Evolutionary conservation across 2,329 filamentous ascomycete species (phyloP).

Genomic region (Rhynchosporium agropyri): DNA sequence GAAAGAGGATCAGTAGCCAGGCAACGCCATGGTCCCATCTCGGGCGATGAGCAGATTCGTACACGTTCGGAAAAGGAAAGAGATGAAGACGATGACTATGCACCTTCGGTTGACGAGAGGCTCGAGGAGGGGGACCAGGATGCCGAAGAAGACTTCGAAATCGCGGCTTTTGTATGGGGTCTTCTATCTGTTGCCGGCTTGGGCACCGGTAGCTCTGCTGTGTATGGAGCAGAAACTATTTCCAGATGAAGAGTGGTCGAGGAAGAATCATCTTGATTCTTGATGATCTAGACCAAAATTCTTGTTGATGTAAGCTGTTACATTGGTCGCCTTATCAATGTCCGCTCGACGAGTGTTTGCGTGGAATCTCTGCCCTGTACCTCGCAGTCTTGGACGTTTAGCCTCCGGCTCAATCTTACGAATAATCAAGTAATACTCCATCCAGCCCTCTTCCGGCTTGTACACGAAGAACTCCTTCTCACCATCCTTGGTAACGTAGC

Average conservation of each 20-base stretch:
- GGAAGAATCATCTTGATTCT: not conserved
- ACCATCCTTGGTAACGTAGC: not conserved
- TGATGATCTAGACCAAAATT: not conserved
- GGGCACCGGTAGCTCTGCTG: constrained; percentile 49
- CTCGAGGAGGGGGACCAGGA: constrained; percentile 47
- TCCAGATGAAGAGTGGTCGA: constrained; percentile 17
- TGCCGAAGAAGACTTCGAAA: constrained; percentile 51
- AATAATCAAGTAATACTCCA: not conserved
- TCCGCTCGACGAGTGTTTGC: not conserved
- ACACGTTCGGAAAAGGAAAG: constrained; percentile 21
- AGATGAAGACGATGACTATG: constrained; percentile 45
- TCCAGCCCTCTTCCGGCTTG: not conserved
- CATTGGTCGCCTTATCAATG: not conserved
- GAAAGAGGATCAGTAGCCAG: not conserved
- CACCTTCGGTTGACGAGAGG: constrained; percentile 40
- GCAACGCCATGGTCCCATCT: not conserved
- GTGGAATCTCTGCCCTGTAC: not conserved
- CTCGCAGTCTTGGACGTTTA: not conserved
- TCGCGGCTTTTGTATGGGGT: constrained; percentile 51
- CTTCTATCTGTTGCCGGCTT: constrained; percentile 49
- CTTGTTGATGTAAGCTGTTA: not conserved
- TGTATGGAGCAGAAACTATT: constrained; percentile 49
- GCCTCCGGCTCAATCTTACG: not conserved
- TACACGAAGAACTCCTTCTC: not conserved
- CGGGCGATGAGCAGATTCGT: not conserved